Base-by-base conservation (phyloP, 139 green algal genomes). In the Axilococcus clingmanii region DNA sequence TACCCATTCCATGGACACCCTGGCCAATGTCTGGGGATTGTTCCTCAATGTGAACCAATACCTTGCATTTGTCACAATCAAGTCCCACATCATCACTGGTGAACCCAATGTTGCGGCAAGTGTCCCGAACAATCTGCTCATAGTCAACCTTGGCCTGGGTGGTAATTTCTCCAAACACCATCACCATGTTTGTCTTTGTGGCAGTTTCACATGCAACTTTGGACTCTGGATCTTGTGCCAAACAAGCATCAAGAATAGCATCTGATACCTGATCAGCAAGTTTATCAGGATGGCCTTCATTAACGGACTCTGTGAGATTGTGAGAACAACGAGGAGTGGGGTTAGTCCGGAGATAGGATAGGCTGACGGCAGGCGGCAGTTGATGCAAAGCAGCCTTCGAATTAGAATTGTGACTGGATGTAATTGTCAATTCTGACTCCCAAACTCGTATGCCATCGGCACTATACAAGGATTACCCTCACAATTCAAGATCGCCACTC, bases 101-200 rank as follows among this genome's bases (percentile, higher is more conserved):
- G 76, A 99, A 99, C 27, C 93, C 93, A 52, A 98, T 93, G 28
- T 94, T 82, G 36, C 69, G 57, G 55, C 59, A 70, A 37, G 79
- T 86, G 36, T 90, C 62, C 35, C 82, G 69, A 27, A 90, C 81
- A 34, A 80, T 37, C 22, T 82, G 80, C 81, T 99, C 93, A 68
- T 99, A 99, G 77, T 99, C 91, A 19, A 96, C 88, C 78, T 97
- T 96, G 51, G 93, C 93, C 61, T 84, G 89, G 61, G 91, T 99
- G 48, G 93, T 99, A 78, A 99, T 98, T 77, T 99, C 93, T 48
- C 93, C 93, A 57, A 99, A 99, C 15, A 99, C 82, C 92, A 98
- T 97, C 65, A 98, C 89, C 89, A 99, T 97, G 73, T 83, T 81
- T 19, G 92, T 99, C 89, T 99, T 99, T 49, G 90, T 95, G 55